Evolutionary conservation across 148 eudicot species (phyloP), one percentile per base, ranked within the genome.

Genomic region (Amaranthus hypochondriacus): DNA sequence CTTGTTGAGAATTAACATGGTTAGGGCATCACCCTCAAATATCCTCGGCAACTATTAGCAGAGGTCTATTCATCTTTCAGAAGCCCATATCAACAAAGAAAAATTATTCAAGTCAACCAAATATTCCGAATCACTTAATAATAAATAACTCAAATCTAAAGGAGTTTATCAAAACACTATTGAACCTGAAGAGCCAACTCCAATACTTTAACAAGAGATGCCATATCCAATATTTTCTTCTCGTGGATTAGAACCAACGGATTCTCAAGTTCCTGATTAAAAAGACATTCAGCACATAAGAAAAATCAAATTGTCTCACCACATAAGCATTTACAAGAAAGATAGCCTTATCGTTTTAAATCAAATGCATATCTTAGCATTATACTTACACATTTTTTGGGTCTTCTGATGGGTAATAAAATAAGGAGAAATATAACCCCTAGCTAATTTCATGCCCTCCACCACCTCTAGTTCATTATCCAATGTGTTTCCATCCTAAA

Each of bases 401-500:
- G 96, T 88, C 80, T 89, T 90, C 79, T 52, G 81, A 67, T 95
- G 90, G 47, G 97, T 92, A 68, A 92, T 85, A 80, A 92, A 95
- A 83, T 92, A 92, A 69, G 98, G 96, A 82, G 98, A 95, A 78
- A 95, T 92, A 73, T 88, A 95, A 71, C 98, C 97, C 83, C 98
- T 82, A 66, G 82, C 88, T 73, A 95, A 88, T 86, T 95, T 92
- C 98, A 95, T 88, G 70, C 98, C 97, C 79, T 95, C 98, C 79
- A 95, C 97, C 78, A 95, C 96, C 81, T 92, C 98, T 88, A 95
- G 76, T 77, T 95, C 97, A 75, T 95, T 85, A 53, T 88, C 89
- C 80, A 92, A 60, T 69, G 92, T 95, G 81, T 92, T 92, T 42
- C 98, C 98, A 74, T 95, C 93, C 97, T 95, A 85, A 66, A 71